Evolutionary conservation across 2,329 filamentous ascomycete species (phyloP).

Genomic region (Fusarium torulosum): DNA sequence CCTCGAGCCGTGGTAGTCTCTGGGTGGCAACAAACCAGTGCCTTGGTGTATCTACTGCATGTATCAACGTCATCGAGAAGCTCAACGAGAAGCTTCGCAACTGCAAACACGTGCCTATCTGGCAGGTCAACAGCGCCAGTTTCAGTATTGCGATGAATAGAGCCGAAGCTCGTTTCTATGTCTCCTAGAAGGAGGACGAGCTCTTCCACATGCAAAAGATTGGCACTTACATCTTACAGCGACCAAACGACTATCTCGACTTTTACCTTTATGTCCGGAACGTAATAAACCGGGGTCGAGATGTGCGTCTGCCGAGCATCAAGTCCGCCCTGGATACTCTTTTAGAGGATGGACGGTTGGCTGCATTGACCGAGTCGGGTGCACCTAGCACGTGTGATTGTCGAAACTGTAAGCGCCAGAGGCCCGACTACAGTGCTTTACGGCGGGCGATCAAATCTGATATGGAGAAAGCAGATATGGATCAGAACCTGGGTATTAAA

Average conservation of each 20-base stretch:
- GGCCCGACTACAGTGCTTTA: too few relatives aligned
- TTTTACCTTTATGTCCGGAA: slow-evolving; percentile 53
- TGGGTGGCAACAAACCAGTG: slow-evolving; percentile 54
- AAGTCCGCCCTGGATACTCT: slow-evolving; percentile 24
- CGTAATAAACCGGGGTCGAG: slow-evolving; percentile 54
- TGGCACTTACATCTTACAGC: slow-evolving; percentile 50
- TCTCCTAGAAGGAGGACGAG: slow-evolving; percentile 49
- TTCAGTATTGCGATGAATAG: slow-evolving; percentile 51
- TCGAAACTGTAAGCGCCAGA: neutral
- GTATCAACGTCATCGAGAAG: slow-evolving; percentile 48
- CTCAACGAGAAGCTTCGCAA: slow-evolving; percentile 3
- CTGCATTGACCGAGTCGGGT: neutral
- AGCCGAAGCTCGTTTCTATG: slow-evolving; percentile 51
- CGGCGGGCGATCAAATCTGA: too few relatives aligned
- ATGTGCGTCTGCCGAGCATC: slow-evolving; percentile 48
- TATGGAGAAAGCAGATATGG: too few relatives aligned
- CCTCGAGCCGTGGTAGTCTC: slow-evolving; percentile 24
- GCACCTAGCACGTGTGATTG: too few relatives aligned
- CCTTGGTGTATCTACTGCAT: slow-evolving; percentile 49
- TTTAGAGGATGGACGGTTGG: neutral
- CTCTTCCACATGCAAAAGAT: slow-evolving; percentile 12
- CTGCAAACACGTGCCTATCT: slow-evolving; percentile 9
- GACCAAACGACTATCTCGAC: slow-evolving; percentile 46
- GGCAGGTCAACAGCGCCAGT: slow-evolving; percentile 39
- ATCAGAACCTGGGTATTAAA: too few relatives aligned